Evolutionary conservation across 768 basidiomycete species (phyloP), one percentile per base, ranked within the genome.

Genomic region (Mycena vulgaris): DNA sequence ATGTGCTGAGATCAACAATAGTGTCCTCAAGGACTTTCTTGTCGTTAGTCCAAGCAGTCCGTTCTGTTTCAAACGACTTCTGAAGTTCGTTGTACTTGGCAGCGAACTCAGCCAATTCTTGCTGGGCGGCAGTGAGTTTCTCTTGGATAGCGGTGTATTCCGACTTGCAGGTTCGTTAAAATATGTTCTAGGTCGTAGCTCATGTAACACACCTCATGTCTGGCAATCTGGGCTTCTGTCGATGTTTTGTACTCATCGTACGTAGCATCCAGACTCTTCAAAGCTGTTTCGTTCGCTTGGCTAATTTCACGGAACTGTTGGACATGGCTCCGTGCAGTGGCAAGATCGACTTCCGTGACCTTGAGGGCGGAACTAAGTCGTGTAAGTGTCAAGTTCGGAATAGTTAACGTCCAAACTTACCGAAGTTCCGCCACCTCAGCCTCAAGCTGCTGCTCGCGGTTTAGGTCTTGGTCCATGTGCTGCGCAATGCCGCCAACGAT

Each of bases 281-380:
- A 83, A 11, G 95, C 93, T 70, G 87, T 87, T 78, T 96, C 95
- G 74, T 88, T 95, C 0, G 94, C 92, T 75, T 92, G 89, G 69
- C 92, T 93, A 74, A 97, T 96, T 72, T 93, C 91, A 77, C 94
- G 89, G 88, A 93, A 96, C 78, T 96, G 95, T 68, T 93, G 88
- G 31, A 92, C 90, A 75, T 95, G 93, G 51, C 82, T 88, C 63
- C 88, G 87, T 1, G 94, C 91, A 23, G 89, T 83, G 13, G 89
- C 85, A 39, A 95, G 87, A 72, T 96, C 95, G 27, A 93, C 87
- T 78, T 96, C 90, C 2, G 92, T 86, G 2, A 94, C 85, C 81
- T 94, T 95, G 59, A 97, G 84, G 30, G 91, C 84, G 42, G 91
- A 89, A 16, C 95, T 95, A 75, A 17, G 35, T 28, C 7, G 17